Base-by-base conservation (phyloP, 2,329 filamentous ascomycete genomes). In the Claviceps arundinis region DNA sequence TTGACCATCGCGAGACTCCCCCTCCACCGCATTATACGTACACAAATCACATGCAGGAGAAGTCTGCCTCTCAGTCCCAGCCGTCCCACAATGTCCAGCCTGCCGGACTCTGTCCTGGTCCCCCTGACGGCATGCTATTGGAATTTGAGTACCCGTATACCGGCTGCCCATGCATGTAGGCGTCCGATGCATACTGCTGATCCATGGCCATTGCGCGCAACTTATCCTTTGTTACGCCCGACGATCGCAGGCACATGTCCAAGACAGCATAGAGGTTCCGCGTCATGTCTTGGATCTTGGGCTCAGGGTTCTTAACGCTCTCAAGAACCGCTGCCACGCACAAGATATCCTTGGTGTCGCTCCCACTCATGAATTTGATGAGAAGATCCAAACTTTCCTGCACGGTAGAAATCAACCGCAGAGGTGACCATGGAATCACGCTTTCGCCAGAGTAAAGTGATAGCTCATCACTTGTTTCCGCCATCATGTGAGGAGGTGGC, bases 291-390 rank as follows among this genome's bases (percentile, higher is more conserved):
- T 74, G 69, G 5, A 65, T 56, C 45, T 67, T 69, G 47, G 70
- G 64, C 42, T 76, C 72, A 0, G 63, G 58, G 5, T 58, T 67
- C 51, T 68, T 68, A 34, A 74, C 74, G 9, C 68, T 71, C 54
- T 73, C 65, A 48, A 77, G 62, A 30, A 76, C 74, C 1, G 75
- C 65, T 2, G 70, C 64, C n/a, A 78, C 62, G 42, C 69, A 70
- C 7, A 77, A 60, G 11, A 77, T 69, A 50, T 77, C 75, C 60
- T 76, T 73, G 22, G 74, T 62, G 51, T 77, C 74, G 40, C 70
- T 70, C n/a, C 71, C 71, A 43, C 70, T 72, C 43, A 76, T 72
- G 53, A 72, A 67, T 43, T 62, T 65, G 40, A 74, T 66, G 46
- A 76, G 65, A 13, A 70, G 64, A 26, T 75, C 71, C 14, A 78